Conservation (phyloP, 139 green algal species). For the Closterium sp. region DNA sequence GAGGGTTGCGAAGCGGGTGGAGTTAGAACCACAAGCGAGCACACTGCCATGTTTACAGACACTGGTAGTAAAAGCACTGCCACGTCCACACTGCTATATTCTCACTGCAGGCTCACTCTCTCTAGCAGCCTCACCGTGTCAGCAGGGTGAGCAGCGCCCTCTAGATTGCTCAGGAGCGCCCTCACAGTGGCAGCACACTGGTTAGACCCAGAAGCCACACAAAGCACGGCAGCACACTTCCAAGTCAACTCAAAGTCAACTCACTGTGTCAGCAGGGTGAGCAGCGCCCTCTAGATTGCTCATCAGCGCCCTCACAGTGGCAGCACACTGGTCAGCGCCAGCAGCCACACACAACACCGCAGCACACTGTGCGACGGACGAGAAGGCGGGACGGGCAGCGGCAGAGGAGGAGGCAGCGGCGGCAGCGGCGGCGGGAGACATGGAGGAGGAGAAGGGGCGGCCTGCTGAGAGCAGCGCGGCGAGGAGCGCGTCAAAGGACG, state of each 20-base stretch:
- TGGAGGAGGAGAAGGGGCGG: background rate
- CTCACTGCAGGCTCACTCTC: no score
- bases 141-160: background rate
- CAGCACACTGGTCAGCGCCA: constrained; percentile 38
- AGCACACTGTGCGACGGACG: constrained; percentile 71
- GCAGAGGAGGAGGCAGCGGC: background rate
- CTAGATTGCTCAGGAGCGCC: background rate
- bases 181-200: constrained; percentile 24
- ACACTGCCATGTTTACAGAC: no score
- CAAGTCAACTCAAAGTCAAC: constrained; percentile 3
- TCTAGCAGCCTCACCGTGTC: background rate
- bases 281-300: background rate
- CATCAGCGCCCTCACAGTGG: constrained; percentile 14
- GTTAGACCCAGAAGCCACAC: constrained; percentile 45
- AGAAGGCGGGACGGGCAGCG: constrained; percentile 9
- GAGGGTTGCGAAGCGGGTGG: no score
- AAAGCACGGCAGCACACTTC: constrained; percentile 74
- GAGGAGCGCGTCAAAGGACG: constrained; percentile 64
- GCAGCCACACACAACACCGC: constrained; percentile 68
- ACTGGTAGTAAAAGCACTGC: no score
- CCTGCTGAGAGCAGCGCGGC: constrained; percentile 53
- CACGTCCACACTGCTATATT: no score
- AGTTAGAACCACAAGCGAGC: no score
- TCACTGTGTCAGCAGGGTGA: background rate
- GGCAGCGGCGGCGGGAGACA: background rate